A percentile compares a stretch with the other conserved stretches of the same genome.
Conservation (phyloP, 2,329 filamentous ascomycete species). For the Apiospora saccharicola region DNA sequence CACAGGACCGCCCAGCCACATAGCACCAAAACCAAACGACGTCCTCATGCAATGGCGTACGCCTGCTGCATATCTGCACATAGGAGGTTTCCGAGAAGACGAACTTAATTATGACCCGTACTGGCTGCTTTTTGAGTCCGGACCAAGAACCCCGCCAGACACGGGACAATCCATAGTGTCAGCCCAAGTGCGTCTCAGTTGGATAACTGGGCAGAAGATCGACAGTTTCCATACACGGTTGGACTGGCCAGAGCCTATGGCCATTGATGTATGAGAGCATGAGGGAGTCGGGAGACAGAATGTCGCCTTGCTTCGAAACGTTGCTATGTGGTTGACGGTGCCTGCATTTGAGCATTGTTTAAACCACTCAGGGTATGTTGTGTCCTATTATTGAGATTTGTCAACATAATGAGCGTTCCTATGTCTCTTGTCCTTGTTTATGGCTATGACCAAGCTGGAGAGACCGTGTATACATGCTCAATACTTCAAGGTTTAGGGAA, state of each 20-base stretch:
- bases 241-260: not conserved
- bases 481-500: not conserved
- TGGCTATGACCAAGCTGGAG: not conserved
- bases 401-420: not conserved
- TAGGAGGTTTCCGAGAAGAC: not conserved
- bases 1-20: not conserved
- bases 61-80: not conserved
- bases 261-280: not conserved
- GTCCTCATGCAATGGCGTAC: not conserved
- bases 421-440: not conserved
- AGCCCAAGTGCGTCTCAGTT: not conserved
- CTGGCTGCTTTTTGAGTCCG: not conserved
- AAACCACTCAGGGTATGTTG: not conserved
- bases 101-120: not conserved
- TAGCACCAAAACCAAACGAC: not conserved
- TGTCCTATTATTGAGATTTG: not conserved
- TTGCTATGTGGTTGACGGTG: not conserved
- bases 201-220: not conserved
- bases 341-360: not conserved
- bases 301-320: not conserved
- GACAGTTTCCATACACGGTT: not conserved
- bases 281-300: not conserved
- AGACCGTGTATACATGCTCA: not conserved
- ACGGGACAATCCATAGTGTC: not conserved
- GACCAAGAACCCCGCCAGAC: not conserved